Percentiles rank a stretch among this genome's conserved stretches.
phyloP scores from a whole-genome alignment of 352 stramenopile genomes.

The Pythium coloratum region DNA sequence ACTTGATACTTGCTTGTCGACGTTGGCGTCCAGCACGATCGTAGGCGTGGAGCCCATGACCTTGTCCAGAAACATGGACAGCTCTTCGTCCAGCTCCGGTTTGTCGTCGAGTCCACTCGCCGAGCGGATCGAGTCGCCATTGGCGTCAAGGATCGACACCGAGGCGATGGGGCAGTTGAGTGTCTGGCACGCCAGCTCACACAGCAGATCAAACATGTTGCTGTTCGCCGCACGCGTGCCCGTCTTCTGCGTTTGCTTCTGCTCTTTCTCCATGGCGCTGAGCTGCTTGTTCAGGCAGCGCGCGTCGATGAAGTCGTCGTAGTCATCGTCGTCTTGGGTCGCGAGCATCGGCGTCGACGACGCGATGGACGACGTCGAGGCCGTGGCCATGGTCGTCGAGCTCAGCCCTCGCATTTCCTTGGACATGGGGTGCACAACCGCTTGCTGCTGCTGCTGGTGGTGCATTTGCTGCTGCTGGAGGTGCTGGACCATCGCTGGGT shows the following conservation, averaged over 20 bases:
- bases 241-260: slow-evolving; percentile 39
- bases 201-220: slow-evolving; percentile 83
- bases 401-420: slow-evolving; percentile 25
- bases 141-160: slow-evolving; percentile 63
- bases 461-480: slow-evolving; percentile 16
- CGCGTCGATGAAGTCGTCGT: slow-evolving; percentile 64
- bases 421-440: slow-evolving; percentile 16
- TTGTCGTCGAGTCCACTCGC: slow-evolving; percentile 51
- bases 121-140: slow-evolving; percentile 51
- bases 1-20: slow-evolving; percentile 64
- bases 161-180: slow-evolving; percentile 77
- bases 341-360: slow-evolving; percentile 33
- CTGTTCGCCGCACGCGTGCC: slow-evolving; percentile 29
- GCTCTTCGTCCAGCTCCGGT: slow-evolving; percentile 50
- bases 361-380: slow-evolving; percentile 21
- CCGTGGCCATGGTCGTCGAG: slow-evolving; percentile 1
- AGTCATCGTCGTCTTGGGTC: slow-evolving; percentile 44
- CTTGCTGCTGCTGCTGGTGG: slow-evolving; percentile 6
- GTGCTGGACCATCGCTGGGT: slow-evolving; percentile 10
- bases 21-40: slow-evolving; percentile 70
- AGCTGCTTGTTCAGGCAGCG: slow-evolving; percentile 58
- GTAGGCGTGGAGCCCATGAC: slow-evolving; percentile 77
- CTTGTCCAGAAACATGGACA: slow-evolving; percentile 69
- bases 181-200: slow-evolving; percentile 80
- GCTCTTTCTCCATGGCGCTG: slow-evolving; percentile 58